Evolutionary conservation across 1,284 basidiomycete species (phyloP).

Genomic region (Ceratobasidium sp.): DNA sequence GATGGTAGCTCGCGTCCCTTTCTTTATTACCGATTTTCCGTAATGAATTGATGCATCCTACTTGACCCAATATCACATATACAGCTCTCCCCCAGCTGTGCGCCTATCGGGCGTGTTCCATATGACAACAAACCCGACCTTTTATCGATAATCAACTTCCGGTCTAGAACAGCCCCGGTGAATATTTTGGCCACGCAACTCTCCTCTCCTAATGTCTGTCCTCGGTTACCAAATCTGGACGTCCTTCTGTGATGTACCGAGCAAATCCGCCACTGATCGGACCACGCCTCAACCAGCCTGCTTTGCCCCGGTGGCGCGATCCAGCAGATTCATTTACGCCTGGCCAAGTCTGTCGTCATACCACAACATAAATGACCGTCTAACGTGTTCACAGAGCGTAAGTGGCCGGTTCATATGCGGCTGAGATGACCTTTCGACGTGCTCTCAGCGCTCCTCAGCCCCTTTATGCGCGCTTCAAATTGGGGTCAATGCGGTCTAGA

Average conservation of each 20-base stretch:
- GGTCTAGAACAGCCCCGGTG: background rate
- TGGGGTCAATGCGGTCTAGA: background rate
- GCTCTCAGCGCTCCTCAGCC: background rate
- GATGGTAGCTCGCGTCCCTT: background rate
- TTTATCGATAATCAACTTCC: background rate
- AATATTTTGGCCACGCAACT: background rate
- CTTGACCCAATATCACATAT: background rate
- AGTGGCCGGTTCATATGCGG: background rate
- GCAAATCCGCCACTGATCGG: too few species aligned
- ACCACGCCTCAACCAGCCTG: slow-evolving; percentile 6
- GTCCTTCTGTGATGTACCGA: too few species aligned
- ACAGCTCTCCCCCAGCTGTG: too few species aligned
- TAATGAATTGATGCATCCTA: background rate
- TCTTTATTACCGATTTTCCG: background rate
- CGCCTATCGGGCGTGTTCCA: background rate
- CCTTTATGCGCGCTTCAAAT: background rate
- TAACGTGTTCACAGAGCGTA: background rate
- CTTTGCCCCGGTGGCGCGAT: slow-evolving; percentile 4
- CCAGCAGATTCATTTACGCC: too few species aligned
- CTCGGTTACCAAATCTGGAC: too few species aligned
- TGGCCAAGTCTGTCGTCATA: background rate
- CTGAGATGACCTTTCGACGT: slow-evolving; percentile 10
- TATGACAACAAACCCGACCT: background rate
- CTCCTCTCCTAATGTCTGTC: too few species aligned
- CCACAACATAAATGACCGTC: too few species aligned